Evolutionary conservation across 2,329 filamentous ascomycete genomes (phyloP), one percentile per base, ranked within the genome.

Genomic region (Cytospora paraplurivora): DNA sequence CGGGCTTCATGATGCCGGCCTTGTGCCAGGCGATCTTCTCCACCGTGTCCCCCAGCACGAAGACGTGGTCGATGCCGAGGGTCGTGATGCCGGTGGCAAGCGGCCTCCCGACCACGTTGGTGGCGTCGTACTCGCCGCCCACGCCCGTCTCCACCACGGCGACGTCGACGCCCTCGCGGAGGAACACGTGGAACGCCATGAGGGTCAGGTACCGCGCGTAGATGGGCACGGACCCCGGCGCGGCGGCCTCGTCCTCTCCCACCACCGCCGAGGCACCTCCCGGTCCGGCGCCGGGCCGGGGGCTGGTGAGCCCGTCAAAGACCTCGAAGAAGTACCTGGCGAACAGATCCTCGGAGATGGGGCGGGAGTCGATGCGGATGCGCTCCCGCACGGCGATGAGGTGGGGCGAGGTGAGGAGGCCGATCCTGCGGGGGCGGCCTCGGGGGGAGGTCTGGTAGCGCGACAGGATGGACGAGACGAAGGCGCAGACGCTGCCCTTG

Each of bases 11-110:
- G 63, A 91, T 88, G 1, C 88, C 89, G 1, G 86, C 85, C 75
- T 91, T 91, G 74, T 91, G 87, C 88, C 88, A 91, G 0, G 88
- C 87, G 67, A 91, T 90, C 73, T 86, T 80, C 37, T 84, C 84
- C 12, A 90, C 76, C 0, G 85, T 88, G 19, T 81, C 74, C 4
- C 89, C 89, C 1, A 92, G 79, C 21, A 82, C 80, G 58, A 80
- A 81, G 41, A 89, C 81, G 69, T 92, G 89, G 70, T 92, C 89
- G 67, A 91, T 85, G 4, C 87, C 88, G 11, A 91, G 77, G n/a
- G 84, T 83, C 53, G 83, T 86, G 62, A 91, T 86, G 1, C 83
- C 88, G 0, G 83, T 80, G 0, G 80, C 88, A 0, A 83, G 77
- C 0, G 87, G 86, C 13, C 75, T 74, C 59, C 81, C 77, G 0